phyloP scores from a whole-genome alignment of 225 moss, liverwort and hornwort species.

The Polytrichum formosum region DNA sequence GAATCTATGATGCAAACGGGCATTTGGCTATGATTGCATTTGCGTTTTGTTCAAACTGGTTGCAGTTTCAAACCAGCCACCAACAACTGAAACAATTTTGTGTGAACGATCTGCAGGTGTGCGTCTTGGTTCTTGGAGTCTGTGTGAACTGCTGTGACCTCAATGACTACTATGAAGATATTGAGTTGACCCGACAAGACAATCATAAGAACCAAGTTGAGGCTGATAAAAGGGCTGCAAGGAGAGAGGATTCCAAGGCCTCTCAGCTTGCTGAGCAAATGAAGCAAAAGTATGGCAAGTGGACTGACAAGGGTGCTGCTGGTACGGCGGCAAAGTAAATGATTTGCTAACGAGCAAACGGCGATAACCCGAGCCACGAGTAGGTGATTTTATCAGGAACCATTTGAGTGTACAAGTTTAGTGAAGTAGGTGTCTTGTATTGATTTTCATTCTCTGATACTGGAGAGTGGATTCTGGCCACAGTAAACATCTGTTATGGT shows the following conservation, averaged over 20 bases:
- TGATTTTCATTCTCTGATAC: constrained; percentile 1
- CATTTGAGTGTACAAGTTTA: constrained; percentile 1
- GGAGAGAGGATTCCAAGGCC: constrained; percentile 52
- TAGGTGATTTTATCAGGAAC: neutral
- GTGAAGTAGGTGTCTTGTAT: neutral
- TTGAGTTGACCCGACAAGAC: constrained; percentile 47
- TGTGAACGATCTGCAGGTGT: constrained; percentile 17
- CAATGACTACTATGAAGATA: constrained; percentile 62
- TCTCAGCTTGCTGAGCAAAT: constrained; percentile 59
- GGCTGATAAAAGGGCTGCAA: constrained; percentile 36
- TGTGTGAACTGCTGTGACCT: constrained; percentile 67
- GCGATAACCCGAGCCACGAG: neutral
- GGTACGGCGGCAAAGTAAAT: constrained; percentile 38
- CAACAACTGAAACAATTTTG: no score
- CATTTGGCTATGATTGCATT: no score
- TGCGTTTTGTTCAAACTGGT: no score
- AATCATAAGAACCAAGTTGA: constrained; percentile 45
- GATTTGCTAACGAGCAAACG: neutral
- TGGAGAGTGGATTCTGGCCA: neutral
- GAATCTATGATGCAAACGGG: no score
- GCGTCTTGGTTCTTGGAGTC: constrained; percentile 43
- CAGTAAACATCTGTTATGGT: neutral
- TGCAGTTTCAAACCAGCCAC: no score
- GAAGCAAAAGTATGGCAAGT: constrained; percentile 63
- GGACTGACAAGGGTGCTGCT: constrained; percentile 48